phyloP scores from a whole-genome alignment of 2,329 filamentous ascomycete species.

The Fusarium dlaminii region DNA sequence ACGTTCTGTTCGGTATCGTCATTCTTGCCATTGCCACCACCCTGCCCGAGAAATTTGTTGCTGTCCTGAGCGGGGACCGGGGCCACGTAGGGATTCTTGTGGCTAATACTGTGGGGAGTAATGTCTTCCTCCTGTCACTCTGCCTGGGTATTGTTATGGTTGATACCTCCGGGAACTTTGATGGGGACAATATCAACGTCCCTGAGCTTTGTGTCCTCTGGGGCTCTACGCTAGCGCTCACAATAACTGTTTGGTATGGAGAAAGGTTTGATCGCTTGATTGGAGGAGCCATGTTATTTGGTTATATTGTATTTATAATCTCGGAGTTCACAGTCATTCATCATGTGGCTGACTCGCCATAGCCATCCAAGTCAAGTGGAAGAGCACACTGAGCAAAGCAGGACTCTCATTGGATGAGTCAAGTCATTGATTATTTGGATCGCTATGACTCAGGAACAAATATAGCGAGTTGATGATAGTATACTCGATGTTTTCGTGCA shows the following conservation, averaged over 20 bases:
- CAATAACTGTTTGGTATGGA: not conserved
- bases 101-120: not conserved
- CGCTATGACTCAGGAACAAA: no score
- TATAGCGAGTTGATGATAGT: no score
- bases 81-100: not conserved
- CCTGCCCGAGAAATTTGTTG: not conserved
- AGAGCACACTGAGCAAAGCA: not conserved
- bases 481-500: no score
- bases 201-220: not conserved
- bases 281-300: not conserved
- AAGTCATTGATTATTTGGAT: no score
- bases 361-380: fast-evolving
- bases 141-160: not conserved
- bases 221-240: not conserved
- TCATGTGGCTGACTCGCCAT: fast-evolving
- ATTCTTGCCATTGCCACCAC: not conserved
- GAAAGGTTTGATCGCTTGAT: not conserved
- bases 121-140: not conserved
- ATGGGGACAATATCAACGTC: fast-evolving
- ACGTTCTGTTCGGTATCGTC: not conserved
- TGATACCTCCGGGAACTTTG: not conserved
- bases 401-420: not conserved
- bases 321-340: not conserved
- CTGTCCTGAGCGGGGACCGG: not conserved
- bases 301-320: not conserved